phyloP scores from a whole-genome alignment of 208 protist species.

The Trypanosoma congolense region DNA sequence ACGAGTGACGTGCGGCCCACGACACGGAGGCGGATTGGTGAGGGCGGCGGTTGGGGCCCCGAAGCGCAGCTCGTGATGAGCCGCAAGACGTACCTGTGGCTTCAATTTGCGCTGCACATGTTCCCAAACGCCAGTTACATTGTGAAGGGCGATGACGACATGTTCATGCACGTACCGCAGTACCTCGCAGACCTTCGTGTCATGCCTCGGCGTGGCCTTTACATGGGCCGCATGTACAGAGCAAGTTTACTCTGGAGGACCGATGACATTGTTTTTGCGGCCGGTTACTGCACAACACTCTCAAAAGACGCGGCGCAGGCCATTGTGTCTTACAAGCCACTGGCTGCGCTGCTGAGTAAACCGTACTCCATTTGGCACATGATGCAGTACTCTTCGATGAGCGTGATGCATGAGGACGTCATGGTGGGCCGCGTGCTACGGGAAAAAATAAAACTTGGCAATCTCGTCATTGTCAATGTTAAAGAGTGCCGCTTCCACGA shows the following conservation, averaged over 20 bases:
- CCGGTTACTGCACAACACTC: slow-evolving; percentile 4
- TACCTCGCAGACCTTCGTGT: slow-evolving; percentile 25
- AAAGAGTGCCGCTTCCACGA: not conserved
- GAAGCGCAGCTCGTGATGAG: slow-evolving; percentile 20
- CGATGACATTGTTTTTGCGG: not conserved
- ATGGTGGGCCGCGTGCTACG: slow-evolving; percentile 14
- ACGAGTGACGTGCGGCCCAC: slow-evolving; percentile 28
- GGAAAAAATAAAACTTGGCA: not conserved
- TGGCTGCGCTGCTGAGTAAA: slow-evolving; percentile 2
- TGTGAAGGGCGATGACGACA: slow-evolving; percentile 47
- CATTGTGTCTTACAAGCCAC: slow-evolving; percentile 12
- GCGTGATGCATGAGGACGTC: slow-evolving; percentile 12
- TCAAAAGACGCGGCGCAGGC: slow-evolving; percentile 6
- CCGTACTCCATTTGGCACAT: not conserved
- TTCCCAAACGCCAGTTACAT: slow-evolving; percentile 33
- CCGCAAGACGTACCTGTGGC: slow-evolving; percentile 35
- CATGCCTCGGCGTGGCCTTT: slow-evolving; percentile 5
- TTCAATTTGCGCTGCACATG: slow-evolving; percentile 28
- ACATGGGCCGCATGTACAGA: not conserved
- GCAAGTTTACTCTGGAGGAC: not conserved
- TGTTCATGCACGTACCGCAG: slow-evolving; percentile 40
- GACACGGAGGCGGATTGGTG: slow-evolving; percentile 17
- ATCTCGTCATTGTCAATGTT: not conserved
- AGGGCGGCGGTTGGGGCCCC: slow-evolving; percentile 18
- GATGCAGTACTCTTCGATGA: not conserved